Evolutionary conservation across 2,329 filamentous ascomycete genomes (phyloP), one percentile per base, ranked within the genome.

Genomic region (Amesomyces nigricolor): DNA sequence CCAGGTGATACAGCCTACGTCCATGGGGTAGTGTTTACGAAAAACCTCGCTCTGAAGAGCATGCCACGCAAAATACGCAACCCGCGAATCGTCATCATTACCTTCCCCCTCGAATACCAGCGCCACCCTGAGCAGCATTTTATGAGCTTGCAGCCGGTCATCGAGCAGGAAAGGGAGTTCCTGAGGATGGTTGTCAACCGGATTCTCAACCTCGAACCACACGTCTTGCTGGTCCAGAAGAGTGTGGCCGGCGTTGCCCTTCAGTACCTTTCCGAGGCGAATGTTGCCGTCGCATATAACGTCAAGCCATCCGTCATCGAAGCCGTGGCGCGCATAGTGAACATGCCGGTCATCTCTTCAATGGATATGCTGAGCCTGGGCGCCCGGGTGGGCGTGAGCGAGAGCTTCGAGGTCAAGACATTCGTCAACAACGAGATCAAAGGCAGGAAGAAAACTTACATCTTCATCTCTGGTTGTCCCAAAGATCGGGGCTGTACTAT

Each of bases 61-160:
- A 99, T 99, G 94, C 86, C 89, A 16, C 83, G 94, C 55, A 89
- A 84, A 60, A 94, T 97, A 59, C 71, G 57, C 48, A 86, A 89
- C 53, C 94, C 94, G 3, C 85, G 90, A 32, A 94, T 99, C 58
- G 80, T 96, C 47, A 89, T 99, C 61, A 86, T 99, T 55, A 92
- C 91, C 0, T 99, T 99, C 66, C 86, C 94, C 0, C 89, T 99
- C 56, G 94, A 99, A 68, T 99, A 99, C 70, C 89, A 95, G 56
- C 84, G 94, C 39, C 91, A 96, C 63, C 86, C 92, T 66, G 77
- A 80, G 69, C 82, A 89, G 60, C 91, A 97, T 68, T 97, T 99
- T 69, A 96, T 99, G 91, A 99, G 94, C 65, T 75, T 99, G 48
- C 91, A 97, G 64, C 92, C 92, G 39, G 91, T 99, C 54, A 96